These are phyloP conservation scores for Cryptococcus sp. DNA, from an alignment of 1,284 basidiomycete genomes.

Conservation along the genomic window DNA sequence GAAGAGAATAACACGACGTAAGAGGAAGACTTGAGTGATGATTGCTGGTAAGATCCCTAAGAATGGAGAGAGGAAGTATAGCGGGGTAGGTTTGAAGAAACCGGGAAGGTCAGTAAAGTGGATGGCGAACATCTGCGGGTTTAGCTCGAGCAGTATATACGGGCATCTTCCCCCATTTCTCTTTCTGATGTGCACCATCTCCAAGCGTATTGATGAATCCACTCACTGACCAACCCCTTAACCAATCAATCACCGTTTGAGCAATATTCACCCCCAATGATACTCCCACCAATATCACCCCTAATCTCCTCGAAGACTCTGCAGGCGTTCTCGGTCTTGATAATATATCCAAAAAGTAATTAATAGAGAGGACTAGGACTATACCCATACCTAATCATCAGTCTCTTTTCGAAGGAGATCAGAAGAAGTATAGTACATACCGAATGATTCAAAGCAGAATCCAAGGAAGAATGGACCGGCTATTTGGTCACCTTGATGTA, in stretches of 20 bases:
- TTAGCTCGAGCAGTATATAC: background rate
- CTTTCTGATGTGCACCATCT: too few species aligned
- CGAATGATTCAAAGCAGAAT: conserved; percentile 19
- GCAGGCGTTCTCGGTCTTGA: conserved; percentile 2
- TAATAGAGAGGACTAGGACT: conserved; percentile 20
- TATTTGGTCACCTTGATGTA: background rate
- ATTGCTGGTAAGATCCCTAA: conserved; percentile 21
- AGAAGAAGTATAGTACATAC: conserved; percentile 2
- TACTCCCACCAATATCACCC: conserved; percentile 11
- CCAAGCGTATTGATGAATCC: background rate
- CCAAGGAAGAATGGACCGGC: conserved; percentile 32
- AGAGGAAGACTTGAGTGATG: conserved; percentile 25
- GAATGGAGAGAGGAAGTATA: conserved; percentile 25
- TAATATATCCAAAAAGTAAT: conserved; percentile 11
- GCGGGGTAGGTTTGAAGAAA: conserved; percentile 10
- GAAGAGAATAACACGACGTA: conserved; percentile 22
- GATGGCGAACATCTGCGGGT: conserved; percentile 20
- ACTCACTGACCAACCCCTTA: conserved; percentile 23
- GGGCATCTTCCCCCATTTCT: too few species aligned
- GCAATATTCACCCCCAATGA: conserved; percentile 13
- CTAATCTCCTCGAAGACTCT: conserved; percentile 4
- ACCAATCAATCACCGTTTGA: conserved; percentile 19
- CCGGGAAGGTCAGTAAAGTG: conserved; percentile 14
- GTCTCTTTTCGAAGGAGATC: background rate
- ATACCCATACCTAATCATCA: conserved; percentile 22